phyloP scores from a whole-genome alignment of 179 eudicot genomes.

The Spergularia azorica region DNA sequence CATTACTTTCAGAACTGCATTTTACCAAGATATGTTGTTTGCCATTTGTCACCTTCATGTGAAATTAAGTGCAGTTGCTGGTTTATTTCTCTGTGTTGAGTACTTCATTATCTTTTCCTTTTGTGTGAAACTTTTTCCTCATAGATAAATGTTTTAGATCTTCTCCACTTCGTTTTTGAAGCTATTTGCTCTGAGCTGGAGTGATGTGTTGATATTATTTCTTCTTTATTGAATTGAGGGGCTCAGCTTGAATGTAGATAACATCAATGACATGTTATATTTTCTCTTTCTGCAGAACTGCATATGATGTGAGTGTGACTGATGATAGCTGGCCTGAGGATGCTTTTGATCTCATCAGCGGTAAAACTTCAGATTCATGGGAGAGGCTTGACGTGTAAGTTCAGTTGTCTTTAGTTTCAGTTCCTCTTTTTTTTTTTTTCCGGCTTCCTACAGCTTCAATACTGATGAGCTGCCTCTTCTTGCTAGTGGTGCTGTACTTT shows the following conservation, averaged over 20 bases:
- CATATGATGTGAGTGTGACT: constrained; percentile 76
- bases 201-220: neutral
- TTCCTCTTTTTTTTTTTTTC: neutral
- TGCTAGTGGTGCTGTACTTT: constrained; percentile 69
- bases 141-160: neutral
- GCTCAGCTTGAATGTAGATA: neutral
- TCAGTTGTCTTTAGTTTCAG: neutral
- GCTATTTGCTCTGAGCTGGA: neutral
- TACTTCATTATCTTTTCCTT: neutral
- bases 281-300: constrained; percentile 53
- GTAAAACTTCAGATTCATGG: constrained; percentile 83
- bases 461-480: constrained; percentile 17
- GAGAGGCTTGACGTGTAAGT: constrained; percentile 93
- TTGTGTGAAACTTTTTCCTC: neutral
- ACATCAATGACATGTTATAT: constrained; percentile 7
- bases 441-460: neutral
- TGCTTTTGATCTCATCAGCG: constrained; percentile 52
- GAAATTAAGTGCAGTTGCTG: neutral
- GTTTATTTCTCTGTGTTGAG: neutral
- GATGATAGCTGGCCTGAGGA: constrained; percentile 83
- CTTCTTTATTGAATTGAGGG: neutral
- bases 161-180: neutral
- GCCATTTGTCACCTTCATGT: neutral
- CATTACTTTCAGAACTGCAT: neutral
- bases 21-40: neutral